A percentile compares a stretch with the other conserved stretches of the same genome.
Conservation (phyloP, 768 basidiomycete species). For the Albatrellus ellisii region DNA sequence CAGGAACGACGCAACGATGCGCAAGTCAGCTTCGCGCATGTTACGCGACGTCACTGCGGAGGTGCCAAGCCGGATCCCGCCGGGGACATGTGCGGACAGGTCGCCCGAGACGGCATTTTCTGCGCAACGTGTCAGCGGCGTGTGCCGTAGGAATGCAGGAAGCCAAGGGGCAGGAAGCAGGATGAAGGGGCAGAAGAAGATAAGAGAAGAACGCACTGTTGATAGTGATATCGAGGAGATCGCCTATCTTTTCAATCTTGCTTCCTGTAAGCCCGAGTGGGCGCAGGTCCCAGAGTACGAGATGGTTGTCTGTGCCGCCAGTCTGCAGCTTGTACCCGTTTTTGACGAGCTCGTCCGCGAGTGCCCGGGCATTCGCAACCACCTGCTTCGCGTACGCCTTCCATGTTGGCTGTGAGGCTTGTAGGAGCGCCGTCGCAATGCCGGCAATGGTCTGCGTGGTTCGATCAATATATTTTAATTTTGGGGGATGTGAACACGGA, state of each 20-base stretch:
- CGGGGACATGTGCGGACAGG: conserved; percentile 88
- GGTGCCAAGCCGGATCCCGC: conserved; percentile 94
- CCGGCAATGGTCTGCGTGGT: conserved; percentile 74
- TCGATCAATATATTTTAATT: neutral
- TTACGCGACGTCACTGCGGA: conserved; percentile 90
- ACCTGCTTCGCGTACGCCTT: conserved; percentile 92
- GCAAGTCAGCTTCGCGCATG: conserved; percentile 83
- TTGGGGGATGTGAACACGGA: neutral
- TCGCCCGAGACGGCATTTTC: conserved; percentile 98
- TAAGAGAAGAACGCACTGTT: conserved; percentile 52
- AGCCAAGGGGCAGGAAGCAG: neutral
- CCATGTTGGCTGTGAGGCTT: conserved; percentile 83
- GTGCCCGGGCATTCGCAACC: conserved; percentile 71
- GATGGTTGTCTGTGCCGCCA: conserved; percentile 92
- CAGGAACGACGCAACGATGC: conserved; percentile 78
- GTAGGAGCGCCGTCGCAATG: conserved; percentile 84
- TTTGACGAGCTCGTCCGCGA: conserved; percentile 56
- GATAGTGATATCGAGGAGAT: conserved; percentile 92
- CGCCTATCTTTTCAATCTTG: conserved; percentile 98
- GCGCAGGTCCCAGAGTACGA: conserved; percentile 95
- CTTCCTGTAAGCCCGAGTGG: conserved; percentile 93
- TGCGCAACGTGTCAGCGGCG: too few relatives aligned
- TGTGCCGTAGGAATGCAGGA: too few relatives aligned
- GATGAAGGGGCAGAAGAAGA: neutral
- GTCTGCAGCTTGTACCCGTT: conserved; percentile 96